phyloP scores from a whole-genome alignment of 2,329 filamentous ascomycete species.

The Chaetomium sp. region DNA sequence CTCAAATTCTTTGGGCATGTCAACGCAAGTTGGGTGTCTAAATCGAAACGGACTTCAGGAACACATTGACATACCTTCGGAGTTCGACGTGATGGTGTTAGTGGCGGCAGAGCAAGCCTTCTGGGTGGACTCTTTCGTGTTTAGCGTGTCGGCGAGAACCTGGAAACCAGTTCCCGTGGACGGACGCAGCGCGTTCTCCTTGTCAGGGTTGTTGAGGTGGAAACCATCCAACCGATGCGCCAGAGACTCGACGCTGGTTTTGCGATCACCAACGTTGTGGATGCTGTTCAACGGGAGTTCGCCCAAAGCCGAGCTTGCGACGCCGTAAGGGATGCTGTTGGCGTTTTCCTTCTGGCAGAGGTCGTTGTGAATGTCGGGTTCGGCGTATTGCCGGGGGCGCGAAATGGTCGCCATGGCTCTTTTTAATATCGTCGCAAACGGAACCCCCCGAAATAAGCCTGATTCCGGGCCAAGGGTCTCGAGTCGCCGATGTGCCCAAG shows the following conservation, averaged over 20 bases:
- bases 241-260: conserved; percentile 28
- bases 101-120: neutral
- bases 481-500: conserved; percentile 7
- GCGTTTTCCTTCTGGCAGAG: neutral
- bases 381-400: conserved; percentile 15
- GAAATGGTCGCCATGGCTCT: conserved; percentile 19
- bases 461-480: conserved; percentile 9
- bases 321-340: neutral
- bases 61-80: neutral
- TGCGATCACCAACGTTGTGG: conserved; percentile 23
- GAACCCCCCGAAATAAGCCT: conserved; percentile 19
- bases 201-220: conserved; percentile 24
- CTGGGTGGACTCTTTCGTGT: neutral
- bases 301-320: conserved; percentile 19
- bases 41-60: neutral
- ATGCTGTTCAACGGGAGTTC: conserved; percentile 27
- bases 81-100: too few species aligned
- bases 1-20: conserved; percentile 2
- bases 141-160: neutral
- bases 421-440: conserved; percentile 3
- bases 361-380: conserved; percentile 21
- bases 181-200: conserved; percentile 18
- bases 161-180: neutral
- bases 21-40: neutral
- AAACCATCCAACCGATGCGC: conserved; percentile 30